Evolutionary conservation across 345 rosid genomes (phyloP).

Genomic region (Viola odorata): DNA sequence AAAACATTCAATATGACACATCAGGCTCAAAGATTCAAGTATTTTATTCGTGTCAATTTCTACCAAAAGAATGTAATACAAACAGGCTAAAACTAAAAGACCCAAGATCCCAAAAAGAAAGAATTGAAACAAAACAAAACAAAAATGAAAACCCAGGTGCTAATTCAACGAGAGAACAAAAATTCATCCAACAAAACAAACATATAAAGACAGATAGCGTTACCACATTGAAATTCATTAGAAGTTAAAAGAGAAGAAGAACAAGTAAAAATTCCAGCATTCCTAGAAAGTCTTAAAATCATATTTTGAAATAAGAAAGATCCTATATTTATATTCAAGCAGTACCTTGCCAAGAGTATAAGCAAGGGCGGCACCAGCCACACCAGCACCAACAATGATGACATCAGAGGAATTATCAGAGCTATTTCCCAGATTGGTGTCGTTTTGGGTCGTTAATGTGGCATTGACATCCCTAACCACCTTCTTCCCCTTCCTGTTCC

Average conservation of each 20-base stretch:
- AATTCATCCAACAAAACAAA: not conserved
- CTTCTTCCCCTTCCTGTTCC: not conserved
- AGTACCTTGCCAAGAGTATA: conserved; percentile 2
- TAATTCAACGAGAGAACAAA: too few species aligned
- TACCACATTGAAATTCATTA: not conserved
- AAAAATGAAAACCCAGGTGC: too few species aligned
- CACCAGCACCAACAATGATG: not conserved
- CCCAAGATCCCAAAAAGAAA: too few species aligned
- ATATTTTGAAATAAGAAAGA: not conserved
- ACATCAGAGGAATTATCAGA: not conserved
- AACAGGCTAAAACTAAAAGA: too few species aligned
- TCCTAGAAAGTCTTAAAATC: not conserved
- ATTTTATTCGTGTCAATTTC: too few species aligned
- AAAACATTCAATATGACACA: too few species aligned
- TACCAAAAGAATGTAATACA: too few species aligned
- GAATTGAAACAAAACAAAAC: too few species aligned
- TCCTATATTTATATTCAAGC: not conserved
- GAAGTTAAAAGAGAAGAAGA: not conserved
- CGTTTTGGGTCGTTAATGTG: not conserved
- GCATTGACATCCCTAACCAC: too few species aligned
- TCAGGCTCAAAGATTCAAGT: too few species aligned
- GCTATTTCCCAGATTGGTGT: not conserved
- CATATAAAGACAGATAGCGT: not conserved
- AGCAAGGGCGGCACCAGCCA: conserved; percentile 3
- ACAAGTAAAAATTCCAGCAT: not conserved